phyloP scores from a whole-genome alignment of 78 protist species.

The Isochrysis galbana region DNA sequence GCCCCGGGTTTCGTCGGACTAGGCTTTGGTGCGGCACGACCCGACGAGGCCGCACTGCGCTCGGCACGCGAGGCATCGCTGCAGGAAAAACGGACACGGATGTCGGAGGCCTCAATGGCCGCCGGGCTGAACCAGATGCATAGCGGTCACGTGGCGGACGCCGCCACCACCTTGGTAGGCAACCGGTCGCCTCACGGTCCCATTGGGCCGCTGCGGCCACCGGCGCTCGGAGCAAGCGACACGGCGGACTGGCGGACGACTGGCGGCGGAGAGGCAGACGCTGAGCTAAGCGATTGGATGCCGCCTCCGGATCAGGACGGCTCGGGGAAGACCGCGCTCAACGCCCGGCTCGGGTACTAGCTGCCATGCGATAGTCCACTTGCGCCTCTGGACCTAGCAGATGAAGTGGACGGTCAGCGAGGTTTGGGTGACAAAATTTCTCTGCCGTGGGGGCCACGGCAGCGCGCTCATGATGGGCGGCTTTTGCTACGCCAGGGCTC shows the following conservation, averaged over 20 bases:
- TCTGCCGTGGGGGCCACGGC: too few relatives aligned
- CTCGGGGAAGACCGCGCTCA: slow-evolving; percentile 47
- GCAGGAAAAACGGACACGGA: background rate
- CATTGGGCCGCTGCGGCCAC: background rate
- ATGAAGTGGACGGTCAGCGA: too few relatives aligned
- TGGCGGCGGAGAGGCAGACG: background rate
- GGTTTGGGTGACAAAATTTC: too few relatives aligned
- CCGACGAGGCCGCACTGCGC: background rate
- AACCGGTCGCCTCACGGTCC: background rate
- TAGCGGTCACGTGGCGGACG: background rate
- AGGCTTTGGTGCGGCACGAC: background rate
- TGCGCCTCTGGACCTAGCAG: too few relatives aligned
- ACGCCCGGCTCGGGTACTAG: slow-evolving; percentile 40
- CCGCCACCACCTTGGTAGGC: background rate
- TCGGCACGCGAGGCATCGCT: background rate
- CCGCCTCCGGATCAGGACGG: slow-evolving; percentile 46
- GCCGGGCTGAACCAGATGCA: background rate
- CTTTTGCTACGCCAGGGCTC: too few relatives aligned
- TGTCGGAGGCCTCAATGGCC: background rate
- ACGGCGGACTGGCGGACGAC: background rate
- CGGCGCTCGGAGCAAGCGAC: background rate
- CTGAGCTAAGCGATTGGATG: background rate
- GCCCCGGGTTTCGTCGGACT: background rate
- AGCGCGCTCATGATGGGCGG: too few relatives aligned
- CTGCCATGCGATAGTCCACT: too few relatives aligned